phyloP scores from a whole-genome alignment of 176 grass and related monocot species.

The Phoenix roebelenii region DNA sequence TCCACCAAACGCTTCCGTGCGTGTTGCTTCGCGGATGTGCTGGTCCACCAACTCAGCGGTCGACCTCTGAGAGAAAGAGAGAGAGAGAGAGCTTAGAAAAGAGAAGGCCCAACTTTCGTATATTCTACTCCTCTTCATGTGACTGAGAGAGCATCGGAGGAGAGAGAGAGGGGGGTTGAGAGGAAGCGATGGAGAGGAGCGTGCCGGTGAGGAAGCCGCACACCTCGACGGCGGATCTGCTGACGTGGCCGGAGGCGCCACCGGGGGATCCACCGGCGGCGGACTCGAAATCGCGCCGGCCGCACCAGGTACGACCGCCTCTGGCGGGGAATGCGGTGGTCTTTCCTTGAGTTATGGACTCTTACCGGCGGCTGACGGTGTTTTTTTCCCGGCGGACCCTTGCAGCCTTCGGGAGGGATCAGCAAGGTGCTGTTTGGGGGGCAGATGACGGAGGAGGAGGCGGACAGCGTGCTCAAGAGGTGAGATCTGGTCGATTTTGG shows the following conservation, averaged over 20 bases:
- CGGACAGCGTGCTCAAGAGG: slow-evolving; percentile 84
- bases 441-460: slow-evolving; percentile 88
- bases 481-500: slow-evolving; percentile 27
- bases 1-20: no score
- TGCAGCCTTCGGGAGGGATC: slow-evolving; percentile 84
- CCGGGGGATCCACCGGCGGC: slow-evolving; percentile 19
- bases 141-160: no score
- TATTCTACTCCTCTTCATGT: no score
- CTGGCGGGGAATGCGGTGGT: not conserved
- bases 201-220: slow-evolving; percentile 90
- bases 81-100: no score
- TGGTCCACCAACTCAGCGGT: no score
- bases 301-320: slow-evolving; percentile 39
- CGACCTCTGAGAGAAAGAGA: no score
- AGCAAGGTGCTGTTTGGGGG: slow-evolving; percentile 90
- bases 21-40: no score
- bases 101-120: no score
- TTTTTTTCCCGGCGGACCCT: not conserved
- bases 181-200: slow-evolving; percentile 58
- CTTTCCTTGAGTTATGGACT: not conserved
- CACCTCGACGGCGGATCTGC: slow-evolving; percentile 80
- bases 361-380: slow-evolving; percentile 3
- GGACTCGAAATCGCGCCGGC: slow-evolving; percentile 32
- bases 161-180: slow-evolving; percentile 26
- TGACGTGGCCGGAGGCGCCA: slow-evolving; percentile 73